Evolutionary conservation across 371 early-diverging fungal genomes (phyloP), one percentile per base, ranked within the genome.

Genomic region (Mucor velutinosus): DNA sequence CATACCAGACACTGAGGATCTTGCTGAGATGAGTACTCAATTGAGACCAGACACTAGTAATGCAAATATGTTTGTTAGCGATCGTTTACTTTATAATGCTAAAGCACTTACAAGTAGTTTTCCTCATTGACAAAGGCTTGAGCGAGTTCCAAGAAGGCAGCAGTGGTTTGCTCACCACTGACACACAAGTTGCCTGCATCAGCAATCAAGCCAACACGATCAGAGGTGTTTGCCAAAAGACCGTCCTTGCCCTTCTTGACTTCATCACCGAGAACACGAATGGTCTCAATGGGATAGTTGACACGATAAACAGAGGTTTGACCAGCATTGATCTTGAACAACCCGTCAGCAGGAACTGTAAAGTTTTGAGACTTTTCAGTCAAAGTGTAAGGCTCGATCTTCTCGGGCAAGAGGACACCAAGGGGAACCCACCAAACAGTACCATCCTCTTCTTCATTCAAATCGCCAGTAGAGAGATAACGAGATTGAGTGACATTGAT

Each of bases 401-500:
- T 73, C 29, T 23, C 73, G 30, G 75, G 69, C 10, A 74, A 66
- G 19, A 78, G 67, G 69, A 84, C 64, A 76, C 91, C 76, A 78
- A 87, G 76, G 71, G 89, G 92, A 78, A 89, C 74, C 82, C 79
- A 76, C 87, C 86, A 82, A 23, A 79, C 79, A 43, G 85, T 78
- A 47, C 67, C 72, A 60, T 91, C 88, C 72, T 92, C 94, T 25
- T 81, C 86, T 14, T 87, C 72, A 8, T 66, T 83, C 19, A 89
- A 73, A 62, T 92, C 90, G 55, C 94, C 93, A 17, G 90, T 86
- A n/a, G 92, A 85, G 49, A 94, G 81, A 75, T 89, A 95, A 21
- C 95, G 88, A 23, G 83, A 77, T 76, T 94, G 93, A 23, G 81
- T 86, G 35, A 95, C 73, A n/a, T 89, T 71, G 60, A 88, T 83